A percentile compares a stretch with the other conserved stretches of the same genome.
Conservation (phyloP, 257 asterid species). For the Solanum medicagineum region DNA sequence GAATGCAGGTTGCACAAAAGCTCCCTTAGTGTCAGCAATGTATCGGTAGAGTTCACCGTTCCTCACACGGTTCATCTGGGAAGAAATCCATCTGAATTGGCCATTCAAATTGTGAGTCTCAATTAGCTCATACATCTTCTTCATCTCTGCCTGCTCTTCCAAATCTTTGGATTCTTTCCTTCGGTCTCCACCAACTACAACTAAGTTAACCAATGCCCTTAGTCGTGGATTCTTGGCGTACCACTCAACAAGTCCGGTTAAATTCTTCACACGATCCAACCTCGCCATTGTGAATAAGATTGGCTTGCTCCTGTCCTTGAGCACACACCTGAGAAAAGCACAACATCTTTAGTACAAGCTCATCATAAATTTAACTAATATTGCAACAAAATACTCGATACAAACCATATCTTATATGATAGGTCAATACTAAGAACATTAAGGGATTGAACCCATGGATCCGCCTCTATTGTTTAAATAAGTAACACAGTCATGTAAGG, state of each 20-base stretch:
- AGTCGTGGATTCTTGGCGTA: constrained; percentile 77
- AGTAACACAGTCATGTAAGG: background rate
- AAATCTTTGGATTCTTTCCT: constrained; percentile 82
- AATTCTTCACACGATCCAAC: constrained; percentile 77
- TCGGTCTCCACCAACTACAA: constrained; percentile 86
- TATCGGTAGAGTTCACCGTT: constrained; percentile 90
- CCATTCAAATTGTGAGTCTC: constrained; percentile 62
- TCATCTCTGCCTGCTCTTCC: constrained; percentile 95
- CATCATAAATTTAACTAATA: background rate
- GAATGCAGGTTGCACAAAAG: constrained; percentile 90
- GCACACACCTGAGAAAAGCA: constrained; percentile 41
- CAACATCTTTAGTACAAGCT: background rate
- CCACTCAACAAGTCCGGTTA: constrained; percentile 79
- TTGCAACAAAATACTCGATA: background rate
- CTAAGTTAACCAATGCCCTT: constrained; percentile 67
- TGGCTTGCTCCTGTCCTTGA: constrained; percentile 72
- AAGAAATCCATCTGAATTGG: constrained; percentile 94
- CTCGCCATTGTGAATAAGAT: constrained; percentile 94
- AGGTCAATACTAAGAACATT: background rate
- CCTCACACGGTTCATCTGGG: constrained; percentile 95
- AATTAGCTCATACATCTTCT: constrained; percentile 72
- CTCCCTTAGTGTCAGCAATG: constrained; percentile 75
- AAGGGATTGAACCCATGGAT: background rate
- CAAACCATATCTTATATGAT: background rate
- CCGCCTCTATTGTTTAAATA: background rate